phyloP scores from a whole-genome alignment of 2,329 filamentous ascomycete genomes.

The Lojkania enalia region DNA sequence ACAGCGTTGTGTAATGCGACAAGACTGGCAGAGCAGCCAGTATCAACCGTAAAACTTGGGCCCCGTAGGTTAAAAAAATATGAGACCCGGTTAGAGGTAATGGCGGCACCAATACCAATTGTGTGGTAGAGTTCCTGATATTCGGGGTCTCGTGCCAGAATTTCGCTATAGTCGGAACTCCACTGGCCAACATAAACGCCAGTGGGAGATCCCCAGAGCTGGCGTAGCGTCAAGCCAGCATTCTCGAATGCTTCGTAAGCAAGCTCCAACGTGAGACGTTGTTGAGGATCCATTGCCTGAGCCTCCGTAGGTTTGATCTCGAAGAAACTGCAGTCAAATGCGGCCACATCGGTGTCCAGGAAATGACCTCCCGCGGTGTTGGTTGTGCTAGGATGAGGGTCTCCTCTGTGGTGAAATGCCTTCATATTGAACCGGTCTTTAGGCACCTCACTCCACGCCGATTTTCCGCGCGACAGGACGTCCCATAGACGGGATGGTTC shows the following conservation, averaged over 20 bases:
- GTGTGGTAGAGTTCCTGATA: background rate
- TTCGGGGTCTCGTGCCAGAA: background rate
- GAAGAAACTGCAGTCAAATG: background rate
- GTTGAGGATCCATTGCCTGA: background rate
- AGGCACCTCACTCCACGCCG: constrained; percentile 24
- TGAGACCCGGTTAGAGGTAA: constrained; percentile 10
- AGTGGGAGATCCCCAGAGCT: background rate
- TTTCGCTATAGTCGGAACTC: background rate
- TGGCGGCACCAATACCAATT: background rate
- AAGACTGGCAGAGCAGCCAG: constrained; percentile 20
- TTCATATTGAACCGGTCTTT: constrained; percentile 28
- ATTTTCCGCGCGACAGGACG: constrained; percentile 3
- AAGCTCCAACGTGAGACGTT: background rate
- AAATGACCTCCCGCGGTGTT: background rate
- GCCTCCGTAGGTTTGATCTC: background rate
- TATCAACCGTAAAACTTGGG: constrained; percentile 17
- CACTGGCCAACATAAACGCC: background rate
- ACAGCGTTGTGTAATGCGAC: constrained; percentile 16
- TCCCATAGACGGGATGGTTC: background rate
- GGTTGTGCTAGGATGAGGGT: background rate
- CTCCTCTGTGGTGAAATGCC: constrained; percentile 19
- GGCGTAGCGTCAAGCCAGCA: background rate
- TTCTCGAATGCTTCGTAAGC: background rate
- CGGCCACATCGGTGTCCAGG: background rate
- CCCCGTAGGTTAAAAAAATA: constrained; percentile 21